Base-by-base conservation (phyloP, 2,329 filamentous ascomycete species). In the Periconia macrospinosa region DNA sequence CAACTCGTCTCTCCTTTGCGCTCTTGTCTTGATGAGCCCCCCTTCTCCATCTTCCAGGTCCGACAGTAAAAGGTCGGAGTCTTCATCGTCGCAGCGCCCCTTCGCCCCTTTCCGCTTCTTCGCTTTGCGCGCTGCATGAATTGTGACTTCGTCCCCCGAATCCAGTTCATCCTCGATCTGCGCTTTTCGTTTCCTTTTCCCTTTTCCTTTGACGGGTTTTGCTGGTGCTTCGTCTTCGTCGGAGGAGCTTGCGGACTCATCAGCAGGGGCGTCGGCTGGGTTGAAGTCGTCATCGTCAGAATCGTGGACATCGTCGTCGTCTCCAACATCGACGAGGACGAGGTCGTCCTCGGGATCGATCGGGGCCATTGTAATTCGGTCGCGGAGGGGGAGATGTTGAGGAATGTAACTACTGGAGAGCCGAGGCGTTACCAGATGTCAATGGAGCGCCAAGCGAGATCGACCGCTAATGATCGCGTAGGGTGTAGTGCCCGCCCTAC, bases 141-240 rank as follows among this genome's bases (percentile, higher is more conserved):
- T 87, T 50, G 89, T 82, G 0, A 82, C 81, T 65, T 91, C 88
- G 63, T 91, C 88, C n/a, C 87, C 88, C 0, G 88, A 90, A 30
- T 75, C 73, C 14, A 79, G 63, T 14, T 67, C 67, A 2, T 65
- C 63, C 23, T 61, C 60, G 8, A 60, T 59, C 15, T 62, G 56
- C 15, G 65, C 69, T 50, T 74, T 76, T 35, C 68, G 68, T 59
- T 74, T 71, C 46, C 62, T 48, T 45, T 61, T 68, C 50, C 56
- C 45, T 23, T 58, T 59, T 47, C 54, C 43, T n/a, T 63, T 56
- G 42, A 61, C 18, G 19, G 46, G 33, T 23, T 35, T 35, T n/a
- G 46, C 33, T n/a, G 30, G 23, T 3, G 57, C 51, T 49, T 56
- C 60, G 45, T 66, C 75, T 40, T 71, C 67, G 47, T 75, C 75